Conservation (phyloP, 148 eudicot genomes). For the Diospyros lotus region DNA sequence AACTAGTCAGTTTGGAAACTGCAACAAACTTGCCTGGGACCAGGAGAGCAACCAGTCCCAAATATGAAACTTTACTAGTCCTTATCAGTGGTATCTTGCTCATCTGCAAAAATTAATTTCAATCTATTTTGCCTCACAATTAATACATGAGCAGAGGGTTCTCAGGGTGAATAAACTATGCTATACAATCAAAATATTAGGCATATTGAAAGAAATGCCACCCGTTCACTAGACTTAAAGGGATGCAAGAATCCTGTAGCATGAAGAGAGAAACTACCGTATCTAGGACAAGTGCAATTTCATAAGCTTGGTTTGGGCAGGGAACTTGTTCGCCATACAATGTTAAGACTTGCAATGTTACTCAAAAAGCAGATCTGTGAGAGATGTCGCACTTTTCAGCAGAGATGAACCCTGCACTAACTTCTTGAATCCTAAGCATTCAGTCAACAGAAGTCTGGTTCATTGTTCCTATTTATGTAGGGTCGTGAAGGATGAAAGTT, state of each 20-base stretch:
- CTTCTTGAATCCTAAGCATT: not conserved
- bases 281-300: too few relatives aligned
- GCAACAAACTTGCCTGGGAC: too few relatives aligned
- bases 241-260: not conserved
- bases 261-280: not conserved
- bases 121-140: not conserved
- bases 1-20: too few relatives aligned
- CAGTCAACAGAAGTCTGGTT: not conserved
- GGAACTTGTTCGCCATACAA: too few relatives aligned
- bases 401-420: too few relatives aligned
- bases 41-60: too few relatives aligned
- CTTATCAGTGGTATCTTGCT: not conserved
- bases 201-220: not conserved
- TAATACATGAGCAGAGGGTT: not conserved
- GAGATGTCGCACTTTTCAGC: too few relatives aligned
- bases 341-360: too few relatives aligned
- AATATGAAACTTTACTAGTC: too few relatives aligned
- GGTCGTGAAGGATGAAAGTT: not conserved
- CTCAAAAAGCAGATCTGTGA: too few relatives aligned
- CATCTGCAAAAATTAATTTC: slow-evolving; percentile 12
- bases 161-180: not conserved
- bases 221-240: not conserved
- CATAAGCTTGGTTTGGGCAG: too few relatives aligned
- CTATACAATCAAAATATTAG: not conserved
- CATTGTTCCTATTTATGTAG: not conserved